Evolutionary conservation across 169 alveolate species (phyloP).

Genomic region (Plasmodium reichenowi): DNA sequence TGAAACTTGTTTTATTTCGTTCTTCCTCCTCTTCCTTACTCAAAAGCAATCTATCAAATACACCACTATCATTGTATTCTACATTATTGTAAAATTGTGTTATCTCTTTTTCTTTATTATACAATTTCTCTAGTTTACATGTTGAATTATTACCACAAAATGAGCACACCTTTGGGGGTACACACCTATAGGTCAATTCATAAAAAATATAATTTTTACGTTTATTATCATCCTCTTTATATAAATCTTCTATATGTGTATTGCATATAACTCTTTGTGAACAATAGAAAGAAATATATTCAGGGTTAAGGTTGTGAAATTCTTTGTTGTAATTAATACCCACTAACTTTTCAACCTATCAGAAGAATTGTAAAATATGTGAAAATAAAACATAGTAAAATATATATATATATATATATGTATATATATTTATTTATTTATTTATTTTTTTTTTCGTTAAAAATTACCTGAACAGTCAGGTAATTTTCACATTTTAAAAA

Average conservation of each 20-base stretch:
- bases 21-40: background rate
- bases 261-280: background rate
- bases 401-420: too few species aligned
- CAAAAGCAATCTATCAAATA: background rate
- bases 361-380: background rate
- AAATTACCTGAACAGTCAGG: background rate
- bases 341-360: background rate
- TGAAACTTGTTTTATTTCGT: background rate
- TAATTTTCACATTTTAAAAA: background rate
- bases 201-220: background rate
- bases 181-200: background rate
- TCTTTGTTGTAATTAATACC: background rate
- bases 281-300: background rate
- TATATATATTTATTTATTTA: too few species aligned
- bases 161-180: background rate
- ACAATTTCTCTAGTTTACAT: background rate
- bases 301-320: background rate
- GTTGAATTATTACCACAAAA: background rate
- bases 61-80: background rate
- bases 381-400: background rate
- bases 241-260: background rate
- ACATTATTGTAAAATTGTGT: background rate
- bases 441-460: background rate
- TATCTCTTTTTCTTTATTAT: background rate
- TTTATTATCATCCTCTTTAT: background rate